Conservation (phyloP, 768 basidiomycete species). For the Cubamyces sp. region DNA sequence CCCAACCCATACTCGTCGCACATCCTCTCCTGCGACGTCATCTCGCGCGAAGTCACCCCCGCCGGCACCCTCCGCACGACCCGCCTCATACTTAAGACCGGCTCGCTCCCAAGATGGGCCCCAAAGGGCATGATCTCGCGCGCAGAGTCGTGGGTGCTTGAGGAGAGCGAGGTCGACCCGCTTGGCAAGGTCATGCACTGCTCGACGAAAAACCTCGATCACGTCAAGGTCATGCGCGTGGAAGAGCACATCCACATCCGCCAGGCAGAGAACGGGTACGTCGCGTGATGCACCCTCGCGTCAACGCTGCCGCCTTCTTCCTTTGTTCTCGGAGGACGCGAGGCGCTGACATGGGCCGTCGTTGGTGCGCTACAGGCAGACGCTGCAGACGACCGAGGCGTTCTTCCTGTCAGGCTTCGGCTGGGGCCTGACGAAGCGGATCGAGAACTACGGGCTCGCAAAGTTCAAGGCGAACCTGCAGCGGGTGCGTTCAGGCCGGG, state of each 20-base stretch:
- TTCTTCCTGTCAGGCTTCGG: slow-evolving; percentile 88
- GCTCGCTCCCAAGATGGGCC: slow-evolving; percentile 91
- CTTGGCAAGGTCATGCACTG: slow-evolving; percentile 76
- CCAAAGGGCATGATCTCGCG: slow-evolving; percentile 80
- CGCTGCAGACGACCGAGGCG: slow-evolving; percentile 84
- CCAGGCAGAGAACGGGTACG: slow-evolving; percentile 73
- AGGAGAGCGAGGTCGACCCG: slow-evolving; percentile 93
- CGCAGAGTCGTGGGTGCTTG: slow-evolving; percentile 92
- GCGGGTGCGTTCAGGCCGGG: slow-evolving; percentile 51
- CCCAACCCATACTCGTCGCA: slow-evolving; percentile 95
- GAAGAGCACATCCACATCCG: slow-evolving; percentile 79
- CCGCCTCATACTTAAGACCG: slow-evolving; percentile 90
- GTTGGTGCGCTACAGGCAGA: slow-evolving; percentile 54
- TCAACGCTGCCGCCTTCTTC: not conserved
- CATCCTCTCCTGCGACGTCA: slow-evolving; percentile 94
- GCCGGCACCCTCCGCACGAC: slow-evolving; percentile 82
- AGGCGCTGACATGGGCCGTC: no score
- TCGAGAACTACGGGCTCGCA: slow-evolving; percentile 83
- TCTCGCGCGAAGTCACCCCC: slow-evolving; percentile 77
- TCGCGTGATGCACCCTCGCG: slow-evolving; percentile 1
- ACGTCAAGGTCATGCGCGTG: slow-evolving; percentile 93
- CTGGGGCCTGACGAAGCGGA: slow-evolving; percentile 85
- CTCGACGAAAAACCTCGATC: slow-evolving; percentile 87
- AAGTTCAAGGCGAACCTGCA: slow-evolving; percentile 89
- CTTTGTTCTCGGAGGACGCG: no score